A percentile compares a stretch with the other conserved stretches of the same genome.
Conservation (phyloP, 148 eudicot species). For the Persicaria tinctoria region DNA sequence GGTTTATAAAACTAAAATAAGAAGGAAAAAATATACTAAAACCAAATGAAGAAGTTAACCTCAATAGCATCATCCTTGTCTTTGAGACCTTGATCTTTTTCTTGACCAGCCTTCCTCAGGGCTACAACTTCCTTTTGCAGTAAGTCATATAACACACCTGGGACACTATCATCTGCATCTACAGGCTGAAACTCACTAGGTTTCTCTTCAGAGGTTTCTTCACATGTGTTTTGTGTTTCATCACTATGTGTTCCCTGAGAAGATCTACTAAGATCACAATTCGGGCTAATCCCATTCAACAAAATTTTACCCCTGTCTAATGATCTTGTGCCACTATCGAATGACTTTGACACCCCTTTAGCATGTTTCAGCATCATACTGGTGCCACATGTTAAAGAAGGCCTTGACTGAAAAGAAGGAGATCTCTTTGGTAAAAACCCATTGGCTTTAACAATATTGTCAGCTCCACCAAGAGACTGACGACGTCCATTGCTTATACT, state of each 20-base stretch:
- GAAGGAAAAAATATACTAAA: neutral
- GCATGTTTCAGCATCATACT: conserved; percentile 66
- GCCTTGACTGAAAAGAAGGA: conserved; percentile 58
- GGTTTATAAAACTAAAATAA: neutral
- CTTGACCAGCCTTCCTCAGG: conserved; percentile 82
- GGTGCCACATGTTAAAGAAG: conserved; percentile 38
- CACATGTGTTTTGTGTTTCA: conserved; percentile 41
- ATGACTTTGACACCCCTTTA: conserved; percentile 65
- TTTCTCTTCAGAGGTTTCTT: conserved; percentile 61
- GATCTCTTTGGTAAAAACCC: conserved; percentile 67
- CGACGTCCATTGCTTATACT: conserved; percentile 54
- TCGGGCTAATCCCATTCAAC: conserved; percentile 54
- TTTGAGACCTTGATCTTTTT: conserved; percentile 95
- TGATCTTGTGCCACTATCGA: conserved; percentile 80
- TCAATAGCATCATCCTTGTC: conserved; percentile 98
- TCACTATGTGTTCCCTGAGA: conserved; percentile 46
- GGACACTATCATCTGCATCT: conserved; percentile 72
- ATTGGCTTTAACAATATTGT: conserved; percentile 51
- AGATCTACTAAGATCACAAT: conserved; percentile 41
- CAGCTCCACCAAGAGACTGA: conserved; percentile 64
- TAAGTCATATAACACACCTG: conserved; percentile 75
- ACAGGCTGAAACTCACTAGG: conserved; percentile 35
- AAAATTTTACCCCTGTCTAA: conserved; percentile 65
- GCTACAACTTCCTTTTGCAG: conserved; percentile 87
- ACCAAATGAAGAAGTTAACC: conserved; percentile 31